phyloP scores from a whole-genome alignment of 495 filamentous ascomycete species.

The Penicillium psychrofluorescens region DNA sequence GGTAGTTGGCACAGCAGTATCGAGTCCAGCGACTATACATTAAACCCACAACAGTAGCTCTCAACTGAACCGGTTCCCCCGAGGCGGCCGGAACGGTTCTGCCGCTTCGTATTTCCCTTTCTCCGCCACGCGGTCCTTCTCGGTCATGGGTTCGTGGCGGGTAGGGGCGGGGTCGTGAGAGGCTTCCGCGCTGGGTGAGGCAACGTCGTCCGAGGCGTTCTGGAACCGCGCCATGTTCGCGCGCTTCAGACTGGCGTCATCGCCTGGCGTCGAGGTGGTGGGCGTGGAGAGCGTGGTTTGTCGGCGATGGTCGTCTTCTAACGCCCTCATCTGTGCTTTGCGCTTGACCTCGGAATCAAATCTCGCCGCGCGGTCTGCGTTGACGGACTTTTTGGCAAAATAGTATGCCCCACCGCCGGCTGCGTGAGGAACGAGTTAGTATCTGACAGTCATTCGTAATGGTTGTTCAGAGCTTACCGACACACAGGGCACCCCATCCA shows the following conservation, averaged over 20 bases:
- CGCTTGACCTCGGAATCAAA: slow-evolving; percentile 60
- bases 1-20: no score
- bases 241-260: slow-evolving; percentile 24
- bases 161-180: slow-evolving; percentile 81
- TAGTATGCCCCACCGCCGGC: slow-evolving; percentile 90
- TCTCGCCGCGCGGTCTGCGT: slow-evolving; percentile 70
- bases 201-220: slow-evolving; percentile 46
- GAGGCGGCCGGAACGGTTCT: slow-evolving; percentile 62
- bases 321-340: slow-evolving; percentile 52
- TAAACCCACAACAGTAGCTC: not conserved
- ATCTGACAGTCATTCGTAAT: not conserved
- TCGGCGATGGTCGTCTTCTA: slow-evolving; percentile 47
- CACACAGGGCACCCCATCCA: slow-evolving; percentile 80
- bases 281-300: slow-evolving; percentile 11
- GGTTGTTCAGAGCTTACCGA: slow-evolving; percentile 44
- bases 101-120: slow-evolving; percentile 87
- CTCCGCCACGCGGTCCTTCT: slow-evolving; percentile 59
- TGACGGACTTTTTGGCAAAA: slow-evolving; percentile 91
- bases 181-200: slow-evolving; percentile 73
- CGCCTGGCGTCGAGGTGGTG: slow-evolving; percentile 13
- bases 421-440: slow-evolving; percentile 18
- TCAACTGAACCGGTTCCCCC: slow-evolving; percentile 79
- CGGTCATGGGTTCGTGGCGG: slow-evolving; percentile 69
- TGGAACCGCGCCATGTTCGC: slow-evolving; percentile 28
- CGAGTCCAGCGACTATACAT: no score